Conservation (phyloP, 345 rosid genomes). For the Syzygium grande region DNA sequence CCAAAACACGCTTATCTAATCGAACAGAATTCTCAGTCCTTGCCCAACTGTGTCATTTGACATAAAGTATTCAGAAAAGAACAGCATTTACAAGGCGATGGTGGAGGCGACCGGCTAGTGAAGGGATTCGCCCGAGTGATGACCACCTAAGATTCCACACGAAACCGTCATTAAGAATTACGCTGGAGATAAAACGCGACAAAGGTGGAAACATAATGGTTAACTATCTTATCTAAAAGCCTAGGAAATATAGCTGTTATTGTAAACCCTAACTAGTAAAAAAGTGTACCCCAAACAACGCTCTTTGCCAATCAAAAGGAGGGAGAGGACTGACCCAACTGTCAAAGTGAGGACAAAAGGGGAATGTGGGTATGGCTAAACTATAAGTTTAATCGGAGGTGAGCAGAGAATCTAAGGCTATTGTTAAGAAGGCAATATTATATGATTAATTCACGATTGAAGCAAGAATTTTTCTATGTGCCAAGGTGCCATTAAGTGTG, state of each 20-base stretch:
- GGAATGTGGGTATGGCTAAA: slow-evolving; percentile 9
- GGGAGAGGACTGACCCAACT: background rate
- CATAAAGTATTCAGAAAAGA: background rate
- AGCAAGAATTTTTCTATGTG: background rate
- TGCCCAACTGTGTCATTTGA: background rate
- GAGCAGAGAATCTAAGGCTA: background rate
- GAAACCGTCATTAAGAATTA: background rate
- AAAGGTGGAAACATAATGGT: background rate
- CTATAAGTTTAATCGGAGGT: background rate
- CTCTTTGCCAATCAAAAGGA: background rate
- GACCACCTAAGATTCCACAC: background rate
- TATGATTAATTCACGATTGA: background rate
- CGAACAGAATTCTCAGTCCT: background rate
- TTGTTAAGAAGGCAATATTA: background rate
- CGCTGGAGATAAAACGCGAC: background rate
- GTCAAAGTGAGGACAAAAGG: background rate
- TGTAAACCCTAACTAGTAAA: background rate
- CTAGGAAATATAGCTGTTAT: background rate
- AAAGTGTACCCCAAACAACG: background rate
- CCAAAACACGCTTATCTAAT: background rate
- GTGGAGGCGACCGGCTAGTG: background rate
- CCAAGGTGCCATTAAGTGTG: background rate
- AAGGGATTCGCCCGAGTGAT: background rate
- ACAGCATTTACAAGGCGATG: background rate
- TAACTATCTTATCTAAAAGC: background rate